A percentile compares a stretch with the other conserved stretches of the same genome.
Evolutionary conservation across 2,329 filamentous ascomycete genomes (phyloP).

Genomic region (Ophiosphaerella narmari): DNA sequence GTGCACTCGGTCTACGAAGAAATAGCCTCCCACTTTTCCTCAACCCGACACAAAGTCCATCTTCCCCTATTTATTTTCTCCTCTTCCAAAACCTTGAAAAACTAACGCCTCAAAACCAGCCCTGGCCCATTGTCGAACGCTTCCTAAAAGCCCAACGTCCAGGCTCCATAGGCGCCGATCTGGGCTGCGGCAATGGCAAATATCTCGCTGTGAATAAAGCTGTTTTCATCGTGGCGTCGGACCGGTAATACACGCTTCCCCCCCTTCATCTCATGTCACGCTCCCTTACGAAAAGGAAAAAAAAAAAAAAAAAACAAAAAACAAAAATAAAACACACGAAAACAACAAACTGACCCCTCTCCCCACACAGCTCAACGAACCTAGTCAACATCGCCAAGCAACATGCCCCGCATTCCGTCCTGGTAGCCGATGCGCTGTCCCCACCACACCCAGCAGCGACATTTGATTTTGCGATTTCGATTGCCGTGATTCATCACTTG

Average conservation of each 20-base stretch:
- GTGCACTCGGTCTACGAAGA: conserved; percentile 92
- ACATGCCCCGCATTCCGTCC: conserved; percentile 65
- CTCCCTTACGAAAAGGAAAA: no score
- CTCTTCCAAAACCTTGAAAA: conserved; percentile 5
- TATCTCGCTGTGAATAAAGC: conserved; percentile 79
- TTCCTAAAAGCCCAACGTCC: conserved; percentile 71
- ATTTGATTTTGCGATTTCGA: conserved; percentile 90
- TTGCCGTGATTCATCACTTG: conserved; percentile 93
- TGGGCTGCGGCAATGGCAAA: conserved; percentile 97
- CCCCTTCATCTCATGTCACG: no score
- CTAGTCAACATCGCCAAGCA: conserved; percentile 61
- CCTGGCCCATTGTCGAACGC: conserved; percentile 87
- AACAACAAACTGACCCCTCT: no score
- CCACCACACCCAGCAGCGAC: conserved; percentile 71
- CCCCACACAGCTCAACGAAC: conserved; percentile 57
- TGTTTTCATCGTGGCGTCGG: conserved; percentile 81
- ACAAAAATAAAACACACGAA: no score
- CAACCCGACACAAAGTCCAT: conserved; percentile 71
- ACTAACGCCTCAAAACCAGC: conserved; percentile 52
- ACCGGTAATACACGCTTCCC: conserved; percentile 60
- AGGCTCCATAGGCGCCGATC: conserved; percentile 82
- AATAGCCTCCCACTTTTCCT: conserved; percentile 83
- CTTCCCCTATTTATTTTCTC: conserved; percentile 4
- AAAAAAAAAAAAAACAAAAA: no score
- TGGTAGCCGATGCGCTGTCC: conserved; percentile 82